phyloP scores from a whole-genome alignment of 2,329 filamentous ascomycete genomes.

The Fusarium avenaceum region DNA sequence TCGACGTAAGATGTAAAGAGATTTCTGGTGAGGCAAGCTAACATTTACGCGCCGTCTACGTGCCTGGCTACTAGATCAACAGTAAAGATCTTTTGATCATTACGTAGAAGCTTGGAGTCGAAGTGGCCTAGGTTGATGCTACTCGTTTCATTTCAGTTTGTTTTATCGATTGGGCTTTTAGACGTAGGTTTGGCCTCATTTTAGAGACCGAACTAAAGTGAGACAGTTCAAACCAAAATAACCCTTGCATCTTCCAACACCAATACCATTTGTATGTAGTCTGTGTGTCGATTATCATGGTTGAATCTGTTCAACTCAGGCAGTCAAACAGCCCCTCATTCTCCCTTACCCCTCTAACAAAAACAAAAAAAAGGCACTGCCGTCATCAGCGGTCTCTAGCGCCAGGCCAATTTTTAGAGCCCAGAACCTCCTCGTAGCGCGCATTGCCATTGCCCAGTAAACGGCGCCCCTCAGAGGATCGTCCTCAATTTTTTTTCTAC shows the following conservation, averaged over 20 bases:
- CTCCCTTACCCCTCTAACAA: slow-evolving; percentile 14
- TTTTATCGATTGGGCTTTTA: background rate
- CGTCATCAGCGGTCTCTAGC: slow-evolving; percentile 47
- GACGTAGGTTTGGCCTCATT: background rate
- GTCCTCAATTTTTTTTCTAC: slow-evolving; percentile 27
- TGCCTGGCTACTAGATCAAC: slow-evolving; percentile 17
- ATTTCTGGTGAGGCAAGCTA: slow-evolving; percentile 30
- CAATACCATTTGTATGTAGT: background rate
- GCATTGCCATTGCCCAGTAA: slow-evolving; percentile 34
- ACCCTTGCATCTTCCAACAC: background rate
- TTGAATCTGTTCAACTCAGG: slow-evolving; percentile 9
- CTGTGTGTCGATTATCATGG: background rate
- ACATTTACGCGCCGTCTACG: slow-evolving; percentile 9
- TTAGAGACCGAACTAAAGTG: background rate
- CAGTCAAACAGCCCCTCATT: slow-evolving; percentile 35
- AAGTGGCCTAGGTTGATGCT: slow-evolving; percentile 10
- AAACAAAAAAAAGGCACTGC: slow-evolving; percentile 37
- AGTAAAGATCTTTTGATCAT: slow-evolving; percentile 1
- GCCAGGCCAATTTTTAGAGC: slow-evolving; percentile 43
- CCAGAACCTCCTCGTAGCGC: slow-evolving; percentile 34
- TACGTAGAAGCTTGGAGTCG: slow-evolving; percentile 1
- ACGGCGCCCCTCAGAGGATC: slow-evolving; percentile 38
- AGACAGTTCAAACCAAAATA: background rate
- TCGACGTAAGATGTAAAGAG: slow-evolving; percentile 29
- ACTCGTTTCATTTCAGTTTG: slow-evolving; percentile 2